Evolutionary conservation across 2,329 filamentous ascomycete species (phyloP).

Genomic region (Aspergillus carbonarius): DNA sequence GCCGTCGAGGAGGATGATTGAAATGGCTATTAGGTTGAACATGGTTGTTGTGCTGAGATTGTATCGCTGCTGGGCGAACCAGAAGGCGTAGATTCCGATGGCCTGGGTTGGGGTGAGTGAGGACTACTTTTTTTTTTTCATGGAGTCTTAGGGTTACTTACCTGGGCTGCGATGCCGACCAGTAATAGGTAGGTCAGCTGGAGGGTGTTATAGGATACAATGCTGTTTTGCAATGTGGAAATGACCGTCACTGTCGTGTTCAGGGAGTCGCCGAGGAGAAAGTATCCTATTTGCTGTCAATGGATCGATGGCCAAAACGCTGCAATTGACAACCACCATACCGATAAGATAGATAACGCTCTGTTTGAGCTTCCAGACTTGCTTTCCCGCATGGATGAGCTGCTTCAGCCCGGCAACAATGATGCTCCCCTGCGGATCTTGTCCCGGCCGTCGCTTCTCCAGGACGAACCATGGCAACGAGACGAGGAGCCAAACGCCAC

Average conservation of each 20-base stretch:
- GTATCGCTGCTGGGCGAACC: constrained; percentile 61
- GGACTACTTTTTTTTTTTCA: background rate
- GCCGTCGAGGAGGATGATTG: constrained; percentile 58
- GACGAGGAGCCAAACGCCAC: constrained; percentile 63
- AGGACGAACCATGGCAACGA: constrained; percentile 66
- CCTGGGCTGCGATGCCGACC: constrained; percentile 64
- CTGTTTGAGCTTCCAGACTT: constrained; percentile 66
- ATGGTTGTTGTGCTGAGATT: constrained; percentile 64
- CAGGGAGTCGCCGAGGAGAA: constrained; percentile 67
- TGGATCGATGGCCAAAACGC: background rate
- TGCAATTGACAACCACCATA: constrained; percentile 20
- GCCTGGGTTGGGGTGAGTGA: constrained; percentile 23
- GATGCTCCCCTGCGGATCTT: constrained; percentile 48
- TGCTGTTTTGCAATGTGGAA: constrained; percentile 62
- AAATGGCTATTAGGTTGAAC: constrained; percentile 64
- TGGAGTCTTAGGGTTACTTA: constrained; percentile 18
- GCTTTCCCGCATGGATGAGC: constrained; percentile 55
- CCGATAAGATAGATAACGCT: constrained; percentile 64
- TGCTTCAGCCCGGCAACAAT: constrained; percentile 63
- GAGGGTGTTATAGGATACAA: constrained; percentile 65
- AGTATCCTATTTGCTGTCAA: constrained; percentile 50
- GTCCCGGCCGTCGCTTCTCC: constrained; percentile 64
- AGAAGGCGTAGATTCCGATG: constrained; percentile 62
- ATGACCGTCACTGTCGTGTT: constrained; percentile 71
- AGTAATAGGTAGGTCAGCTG: constrained; percentile 66